Conservation (phyloP, 2,329 filamentous ascomycete genomes). For the Macrophomina phaseolina region DNA sequence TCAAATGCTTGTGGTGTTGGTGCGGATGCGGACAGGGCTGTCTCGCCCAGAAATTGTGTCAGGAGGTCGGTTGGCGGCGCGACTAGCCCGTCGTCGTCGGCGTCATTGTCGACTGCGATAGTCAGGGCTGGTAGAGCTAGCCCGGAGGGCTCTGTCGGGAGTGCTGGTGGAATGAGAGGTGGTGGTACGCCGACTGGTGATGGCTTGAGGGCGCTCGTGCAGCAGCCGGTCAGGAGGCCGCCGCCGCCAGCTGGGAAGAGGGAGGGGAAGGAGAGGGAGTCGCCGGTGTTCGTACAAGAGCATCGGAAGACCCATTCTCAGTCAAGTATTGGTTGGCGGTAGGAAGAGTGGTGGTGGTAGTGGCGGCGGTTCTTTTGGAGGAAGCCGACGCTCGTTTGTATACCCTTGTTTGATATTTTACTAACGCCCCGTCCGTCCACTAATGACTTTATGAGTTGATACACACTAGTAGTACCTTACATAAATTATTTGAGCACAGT, state of each 20-base stretch:
- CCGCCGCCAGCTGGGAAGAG: not conserved
- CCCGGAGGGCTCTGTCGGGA: not conserved
- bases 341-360: not conserved
- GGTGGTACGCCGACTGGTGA: not conserved
- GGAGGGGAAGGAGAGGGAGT: not conserved
- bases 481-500: too few species aligned
- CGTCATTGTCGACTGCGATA: not conserved
- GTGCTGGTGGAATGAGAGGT: not conserved
- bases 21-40: not conserved
- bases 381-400: too few species aligned
- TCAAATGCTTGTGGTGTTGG: not conserved
- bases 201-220: conserved; percentile 1
- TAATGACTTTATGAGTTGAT: too few species aligned
- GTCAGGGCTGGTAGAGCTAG: not conserved
- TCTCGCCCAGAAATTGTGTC: not conserved
- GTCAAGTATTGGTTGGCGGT: conserved; percentile 10
- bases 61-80: not conserved
- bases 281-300: not conserved
- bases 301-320: conserved; percentile 17
- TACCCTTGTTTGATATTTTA: too few species aligned
- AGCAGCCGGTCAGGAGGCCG: conserved; percentile 6
- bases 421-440: too few species aligned
- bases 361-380: too few species aligned
- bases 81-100: not conserved
- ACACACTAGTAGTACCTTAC: too few species aligned